These are phyloP conservation scores for Fragaria iinumae DNA, from an alignment of 306 rosid species.

Conservation along the genomic window DNA sequence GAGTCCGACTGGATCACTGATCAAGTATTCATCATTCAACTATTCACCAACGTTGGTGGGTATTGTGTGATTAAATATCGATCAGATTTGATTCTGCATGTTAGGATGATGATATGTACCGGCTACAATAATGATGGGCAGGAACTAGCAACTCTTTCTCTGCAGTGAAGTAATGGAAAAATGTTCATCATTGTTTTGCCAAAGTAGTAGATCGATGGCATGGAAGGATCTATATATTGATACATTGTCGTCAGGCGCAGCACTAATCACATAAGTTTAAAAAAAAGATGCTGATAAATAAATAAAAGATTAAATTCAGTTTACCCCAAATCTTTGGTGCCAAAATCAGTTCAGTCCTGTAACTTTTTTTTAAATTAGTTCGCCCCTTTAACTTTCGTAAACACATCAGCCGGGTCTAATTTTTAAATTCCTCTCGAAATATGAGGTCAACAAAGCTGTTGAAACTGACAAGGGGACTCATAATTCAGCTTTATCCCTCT, in stretches of 20 bases:
- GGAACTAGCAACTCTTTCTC: neutral
- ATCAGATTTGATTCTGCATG: neutral
- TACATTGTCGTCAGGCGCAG: neutral
- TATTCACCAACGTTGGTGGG: too few relatives aligned
- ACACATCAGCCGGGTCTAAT: too few relatives aligned
- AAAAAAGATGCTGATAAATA: too few relatives aligned
- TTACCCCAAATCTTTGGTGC: too few relatives aligned
- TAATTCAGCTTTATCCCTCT: too few relatives aligned
- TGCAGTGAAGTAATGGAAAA: neutral
- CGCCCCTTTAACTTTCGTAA: too few relatives aligned
- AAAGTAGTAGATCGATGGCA: neutral
- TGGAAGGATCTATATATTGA: neutral
- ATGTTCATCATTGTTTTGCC: neutral
- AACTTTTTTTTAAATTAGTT: too few relatives aligned
- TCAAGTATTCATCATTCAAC: neutral
- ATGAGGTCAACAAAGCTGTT: too few relatives aligned
- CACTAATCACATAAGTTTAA: neutral
- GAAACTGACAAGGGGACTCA: too few relatives aligned
- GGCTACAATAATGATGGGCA: neutral
- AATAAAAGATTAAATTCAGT: too few relatives aligned
- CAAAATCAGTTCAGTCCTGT: too few relatives aligned
- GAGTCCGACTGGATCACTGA: neutral
- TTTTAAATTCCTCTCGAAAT: too few relatives aligned
- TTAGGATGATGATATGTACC: neutral
- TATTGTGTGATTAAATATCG: neutral